Evolutionary conservation across 768 basidiomycete genomes (phyloP).

Genomic region (Lactifluus hygrophoroides): DNA sequence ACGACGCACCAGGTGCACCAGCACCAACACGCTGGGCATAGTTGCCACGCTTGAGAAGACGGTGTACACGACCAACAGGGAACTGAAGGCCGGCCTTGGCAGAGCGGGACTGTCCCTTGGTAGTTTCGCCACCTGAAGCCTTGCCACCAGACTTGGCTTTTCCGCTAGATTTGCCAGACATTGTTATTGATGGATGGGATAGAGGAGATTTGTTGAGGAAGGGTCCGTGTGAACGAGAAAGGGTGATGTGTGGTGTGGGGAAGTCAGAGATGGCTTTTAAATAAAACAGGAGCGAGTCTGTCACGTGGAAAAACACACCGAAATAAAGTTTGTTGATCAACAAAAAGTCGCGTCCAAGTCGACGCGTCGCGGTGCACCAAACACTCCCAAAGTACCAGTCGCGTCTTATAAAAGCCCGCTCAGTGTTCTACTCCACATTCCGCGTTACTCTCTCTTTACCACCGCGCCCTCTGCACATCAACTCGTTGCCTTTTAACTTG

Average conservation of each 20-base stretch:
- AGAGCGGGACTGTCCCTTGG: conserved; percentile 61
- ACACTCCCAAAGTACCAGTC: conserved; percentile 30
- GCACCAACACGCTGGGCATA: conserved; percentile 83
- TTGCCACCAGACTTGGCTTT: conserved; percentile 50
- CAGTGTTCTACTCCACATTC: conserved; percentile 14
- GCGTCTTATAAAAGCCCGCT: conserved; percentile 28
- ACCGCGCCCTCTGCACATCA: not conserved
- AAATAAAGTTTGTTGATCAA: conserved; percentile 28
- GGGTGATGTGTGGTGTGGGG: conserved; percentile 10
- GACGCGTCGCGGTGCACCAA: conserved; percentile 32
- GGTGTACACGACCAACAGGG: conserved; percentile 91
- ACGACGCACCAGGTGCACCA: conserved; percentile 65
- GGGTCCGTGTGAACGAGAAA: not conserved
- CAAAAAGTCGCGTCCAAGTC: conserved; percentile 29
- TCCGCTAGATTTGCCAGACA: conserved; percentile 49
- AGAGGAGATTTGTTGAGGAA: not conserved
- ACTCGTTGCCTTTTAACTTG: conserved; percentile 17
- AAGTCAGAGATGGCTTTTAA: conserved; percentile 4
- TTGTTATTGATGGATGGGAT: conserved; percentile 16
- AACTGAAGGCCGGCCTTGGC: conserved; percentile 74
- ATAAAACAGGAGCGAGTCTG: not conserved
- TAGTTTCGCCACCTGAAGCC: conserved; percentile 33
- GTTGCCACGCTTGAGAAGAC: conserved; percentile 79
- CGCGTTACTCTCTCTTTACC: not conserved
- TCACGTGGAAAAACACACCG: conserved; percentile 11